These are phyloP conservation scores for Abortiporus biennis DNA, from an alignment of 1,284 basidiomycete genomes.

Conservation along the genomic window DNA sequence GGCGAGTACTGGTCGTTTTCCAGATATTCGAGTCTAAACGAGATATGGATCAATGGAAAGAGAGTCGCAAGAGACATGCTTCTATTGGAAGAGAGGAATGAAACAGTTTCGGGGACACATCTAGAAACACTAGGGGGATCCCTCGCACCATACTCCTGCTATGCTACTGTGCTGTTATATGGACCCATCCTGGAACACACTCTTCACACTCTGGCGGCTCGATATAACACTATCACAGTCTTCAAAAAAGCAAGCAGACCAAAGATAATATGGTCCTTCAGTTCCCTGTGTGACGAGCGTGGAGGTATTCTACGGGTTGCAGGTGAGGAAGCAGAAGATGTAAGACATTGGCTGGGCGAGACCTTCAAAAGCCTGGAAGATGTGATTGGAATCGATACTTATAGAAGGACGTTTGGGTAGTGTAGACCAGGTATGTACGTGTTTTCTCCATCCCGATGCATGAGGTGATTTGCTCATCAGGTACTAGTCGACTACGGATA, in stretches of 20 bases:
- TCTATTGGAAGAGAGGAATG: constrained; percentile 54
- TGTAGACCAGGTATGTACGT: too few relatives aligned
- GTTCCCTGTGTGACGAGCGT: constrained; percentile 35
- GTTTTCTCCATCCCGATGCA: too few relatives aligned
- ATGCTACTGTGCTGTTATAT: constrained; percentile 74
- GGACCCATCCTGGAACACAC: constrained; percentile 51
- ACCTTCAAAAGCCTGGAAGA: constrained; percentile 44
- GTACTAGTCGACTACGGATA: too few relatives aligned
- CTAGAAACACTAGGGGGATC: constrained; percentile 46
- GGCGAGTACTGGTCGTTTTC: constrained; percentile 91
- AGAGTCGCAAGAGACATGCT: constrained; percentile 72
- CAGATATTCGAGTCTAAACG: constrained; percentile 81
- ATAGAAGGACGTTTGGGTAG: constrained; percentile 55
- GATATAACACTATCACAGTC: constrained; percentile 55
- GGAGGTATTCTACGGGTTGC: constrained; percentile 68
- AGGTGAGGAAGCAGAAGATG: constrained; percentile 64
- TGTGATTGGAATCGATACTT: constrained; percentile 58
- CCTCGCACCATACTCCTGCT: constrained; percentile 77
- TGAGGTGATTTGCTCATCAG: too few relatives aligned
- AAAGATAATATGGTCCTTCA: constrained; percentile 77
- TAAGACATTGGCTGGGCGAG: constrained; percentile 62
- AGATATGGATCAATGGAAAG: constrained; percentile 62
- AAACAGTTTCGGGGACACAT: neutral
- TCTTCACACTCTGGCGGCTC: constrained; percentile 36
- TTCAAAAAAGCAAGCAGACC: constrained; percentile 48